These are phyloP conservation scores for Trichoderma asperellum DNA, from an alignment of 2,329 filamentous ascomycete genomes.

Conservation along the genomic window DNA sequence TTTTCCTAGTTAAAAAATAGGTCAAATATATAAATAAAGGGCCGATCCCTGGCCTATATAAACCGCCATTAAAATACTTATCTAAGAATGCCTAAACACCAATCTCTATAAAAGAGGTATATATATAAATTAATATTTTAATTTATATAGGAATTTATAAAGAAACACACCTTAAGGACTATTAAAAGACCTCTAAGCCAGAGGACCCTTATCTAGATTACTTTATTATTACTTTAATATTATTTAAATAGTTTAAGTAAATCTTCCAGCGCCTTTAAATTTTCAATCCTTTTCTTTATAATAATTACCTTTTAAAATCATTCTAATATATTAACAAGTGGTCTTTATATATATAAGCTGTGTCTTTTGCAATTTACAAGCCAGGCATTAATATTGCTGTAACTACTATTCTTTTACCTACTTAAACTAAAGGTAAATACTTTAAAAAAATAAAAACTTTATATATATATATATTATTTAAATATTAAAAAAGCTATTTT, in stretches of 20 bases:
- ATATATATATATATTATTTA: no score
- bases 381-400: not conserved
- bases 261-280: not conserved
- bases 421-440: no score
- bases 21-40: not conserved
- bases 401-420: no score
- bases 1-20: constrained; percentile 1
- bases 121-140: not conserved
- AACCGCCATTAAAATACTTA: not conserved
- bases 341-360: not conserved
- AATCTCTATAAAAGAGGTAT: not conserved
- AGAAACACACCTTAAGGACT: not conserved
- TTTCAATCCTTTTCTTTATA: not conserved
- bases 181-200: not conserved
- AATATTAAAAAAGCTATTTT: no score
- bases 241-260: not conserved
- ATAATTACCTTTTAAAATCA: not conserved
- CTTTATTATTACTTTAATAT: not conserved
- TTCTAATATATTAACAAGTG: not conserved
- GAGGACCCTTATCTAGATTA: not conserved
- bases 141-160: constrained; percentile 3
- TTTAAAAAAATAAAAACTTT: no score
- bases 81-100: not conserved
- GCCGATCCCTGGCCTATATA: not conserved
- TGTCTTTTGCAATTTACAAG: not conserved